Conservation (phyloP, 345 rosid genomes). For the Lumnitzera racemosa region DNA sequence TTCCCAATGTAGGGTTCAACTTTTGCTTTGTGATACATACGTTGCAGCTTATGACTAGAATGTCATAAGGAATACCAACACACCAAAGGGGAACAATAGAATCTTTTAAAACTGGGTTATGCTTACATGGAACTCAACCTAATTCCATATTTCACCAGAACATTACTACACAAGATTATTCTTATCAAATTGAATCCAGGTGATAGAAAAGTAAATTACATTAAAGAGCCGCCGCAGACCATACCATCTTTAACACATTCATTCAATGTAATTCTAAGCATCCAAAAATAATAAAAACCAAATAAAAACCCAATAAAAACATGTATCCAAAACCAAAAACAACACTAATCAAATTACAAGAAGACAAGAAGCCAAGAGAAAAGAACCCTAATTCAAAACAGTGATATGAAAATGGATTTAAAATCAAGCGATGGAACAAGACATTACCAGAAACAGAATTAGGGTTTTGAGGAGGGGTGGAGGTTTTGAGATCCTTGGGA, state of each 20-base stretch:
- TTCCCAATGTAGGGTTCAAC: no score
- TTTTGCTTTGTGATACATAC: no score
- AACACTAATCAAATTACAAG: background rate
- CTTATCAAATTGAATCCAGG: no score
- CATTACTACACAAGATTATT: no score
- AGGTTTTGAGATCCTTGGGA: constrained; percentile 6
- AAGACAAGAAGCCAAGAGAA: background rate
- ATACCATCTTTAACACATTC: no score
- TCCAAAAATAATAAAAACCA: background rate
- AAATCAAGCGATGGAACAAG: background rate
- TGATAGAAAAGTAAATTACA: no score
- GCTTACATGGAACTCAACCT: no score
- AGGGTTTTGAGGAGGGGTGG: background rate
- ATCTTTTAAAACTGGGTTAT: no score
- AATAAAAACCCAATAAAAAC: background rate
- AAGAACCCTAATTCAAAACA: background rate
- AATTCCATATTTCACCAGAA: no score
- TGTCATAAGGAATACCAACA: background rate
- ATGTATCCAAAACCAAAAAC: background rate
- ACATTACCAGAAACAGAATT: constrained; percentile 2
- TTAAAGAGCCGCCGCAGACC: no score
- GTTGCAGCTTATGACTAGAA: background rate
- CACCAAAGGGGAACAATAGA: no score
- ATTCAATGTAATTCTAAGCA: no score
- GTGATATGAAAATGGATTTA: background rate